Evolutionary conservation across 2,329 filamentous ascomycete genomes (phyloP).

Genomic region (Stromatinia cepivora): DNA sequence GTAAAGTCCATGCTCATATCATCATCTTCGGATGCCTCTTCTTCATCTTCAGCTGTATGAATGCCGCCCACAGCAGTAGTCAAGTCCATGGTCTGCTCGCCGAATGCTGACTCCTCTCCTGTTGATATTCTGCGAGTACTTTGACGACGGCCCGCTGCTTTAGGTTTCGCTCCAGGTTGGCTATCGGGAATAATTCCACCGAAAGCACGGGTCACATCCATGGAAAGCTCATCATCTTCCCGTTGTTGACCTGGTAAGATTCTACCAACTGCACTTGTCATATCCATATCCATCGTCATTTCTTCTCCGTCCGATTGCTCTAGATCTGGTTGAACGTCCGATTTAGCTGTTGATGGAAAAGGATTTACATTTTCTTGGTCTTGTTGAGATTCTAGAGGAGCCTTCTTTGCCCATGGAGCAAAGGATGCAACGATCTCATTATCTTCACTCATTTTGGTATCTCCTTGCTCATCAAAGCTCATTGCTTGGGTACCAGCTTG

Average conservation of each 20-base stretch:
- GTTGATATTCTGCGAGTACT: constrained; percentile 44
- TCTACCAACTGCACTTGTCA: constrained; percentile 56
- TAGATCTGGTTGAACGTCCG: constrained; percentile 30
- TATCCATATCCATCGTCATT: constrained; percentile 58
- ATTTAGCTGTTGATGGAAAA: constrained; percentile 43
- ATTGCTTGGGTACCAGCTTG: constrained; percentile 74
- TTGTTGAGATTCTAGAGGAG: constrained; percentile 38
- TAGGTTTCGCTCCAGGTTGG: constrained; percentile 38
- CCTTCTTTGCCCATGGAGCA: constrained; percentile 67
- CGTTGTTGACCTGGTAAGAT: constrained; percentile 43
- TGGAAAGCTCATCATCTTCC: constrained; percentile 65
- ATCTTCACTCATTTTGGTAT: constrained; percentile 52
- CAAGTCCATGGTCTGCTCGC: constrained; percentile 53
- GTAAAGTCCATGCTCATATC: constrained; percentile 82
- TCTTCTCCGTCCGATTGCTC: constrained; percentile 42
- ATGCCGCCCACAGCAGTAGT: constrained; percentile 58
- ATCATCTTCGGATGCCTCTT: constrained; percentile 50
- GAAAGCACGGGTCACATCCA: constrained; percentile 87
- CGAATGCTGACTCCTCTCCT: constrained; percentile 34
- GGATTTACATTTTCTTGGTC: constrained; percentile 54
- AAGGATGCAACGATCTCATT: constrained; percentile 76
- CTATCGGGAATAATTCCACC: constrained; percentile 66
- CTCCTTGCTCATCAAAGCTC: constrained; percentile 54
- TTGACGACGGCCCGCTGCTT: constrained; percentile 38
- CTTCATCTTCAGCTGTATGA: constrained; percentile 39